Base-by-base conservation (phyloP, 2,329 filamentous ascomycete genomes). In the Fusarium algeriense region DNA sequence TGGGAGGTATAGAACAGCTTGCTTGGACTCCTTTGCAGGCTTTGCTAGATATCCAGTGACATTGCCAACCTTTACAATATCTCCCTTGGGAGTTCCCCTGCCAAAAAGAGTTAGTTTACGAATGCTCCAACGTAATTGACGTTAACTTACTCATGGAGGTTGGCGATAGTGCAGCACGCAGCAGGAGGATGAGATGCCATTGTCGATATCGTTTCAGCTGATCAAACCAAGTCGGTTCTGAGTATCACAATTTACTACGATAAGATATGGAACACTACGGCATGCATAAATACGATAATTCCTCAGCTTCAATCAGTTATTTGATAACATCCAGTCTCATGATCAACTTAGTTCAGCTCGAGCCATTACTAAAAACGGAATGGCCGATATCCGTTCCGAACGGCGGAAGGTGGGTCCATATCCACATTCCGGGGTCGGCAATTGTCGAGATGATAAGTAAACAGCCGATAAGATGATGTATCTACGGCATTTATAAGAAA, bases 1-100 rank as follows among this genome's bases (percentile, higher is more conserved):
- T 17, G 84, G 82, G 17, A 76, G 23, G 75, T 82, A 81, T 19
- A 88, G 77, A 67, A 88, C 79, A 37, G 81, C 86, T 30, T 80
- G 76, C 2, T 43, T 45, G 1, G 38, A 4, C 12, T 41, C 14
- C 2, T 46, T 23, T 4, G 32, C 19, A 1, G 66, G 17, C 6
- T 49, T 66, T 20, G 54, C 60, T 14, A 69, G 4, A 0, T 69
- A 69, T 14, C 48, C 67, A 1, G 34, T 44, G 20, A 56, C 30
- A 7, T 66, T 60, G 5, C 19, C 23, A 12, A 69, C 35, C 10
- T 48, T 37, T 12, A 69, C 32, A 3, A 7, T 20, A 0, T 40
- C 19, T 13, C 58, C 65, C 1, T 23, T 41, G 0, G 59, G 59
- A 15, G 23, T 35, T 0, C 65, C 65, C 28, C 65, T 69, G n/a